Evolutionary conservation across 2,329 filamentous ascomycete species (phyloP).

Genomic region (Sordariomycetes sp.): DNA sequence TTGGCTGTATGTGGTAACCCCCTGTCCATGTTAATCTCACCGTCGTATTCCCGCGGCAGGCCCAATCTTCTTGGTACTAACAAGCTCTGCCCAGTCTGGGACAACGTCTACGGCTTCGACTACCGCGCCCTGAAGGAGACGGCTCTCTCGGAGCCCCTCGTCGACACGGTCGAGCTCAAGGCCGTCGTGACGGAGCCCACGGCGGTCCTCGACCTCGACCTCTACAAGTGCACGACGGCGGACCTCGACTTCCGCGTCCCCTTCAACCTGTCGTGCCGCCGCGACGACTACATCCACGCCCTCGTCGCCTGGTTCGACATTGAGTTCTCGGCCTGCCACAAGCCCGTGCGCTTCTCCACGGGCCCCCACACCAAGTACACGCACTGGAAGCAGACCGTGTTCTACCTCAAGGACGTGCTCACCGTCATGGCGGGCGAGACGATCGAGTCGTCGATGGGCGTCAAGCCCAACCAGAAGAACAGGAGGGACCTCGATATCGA

Average conservation of each 20-base stretch:
- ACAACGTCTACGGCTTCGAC: constrained; percentile 97
- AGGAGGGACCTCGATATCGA: constrained; percentile 87
- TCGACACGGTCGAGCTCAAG: constrained; percentile 96
- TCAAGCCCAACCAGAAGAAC: constrained; percentile 89
- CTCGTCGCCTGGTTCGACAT: constrained; percentile 99
- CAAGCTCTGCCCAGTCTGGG: constrained; percentile 64
- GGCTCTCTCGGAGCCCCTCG: constrained; percentile 86
- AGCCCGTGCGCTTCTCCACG: constrained; percentile 91
- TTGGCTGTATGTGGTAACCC: constrained; percentile 65
- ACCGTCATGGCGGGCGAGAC: constrained; percentile 82
- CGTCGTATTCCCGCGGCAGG: background rate
- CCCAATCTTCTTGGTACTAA: background rate
- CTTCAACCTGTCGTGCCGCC: constrained; percentile 64
- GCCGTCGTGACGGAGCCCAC: constrained; percentile 89
- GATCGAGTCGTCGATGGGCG: constrained; percentile 59
- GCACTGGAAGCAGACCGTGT: constrained; percentile 99
- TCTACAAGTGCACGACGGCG: constrained; percentile 74
- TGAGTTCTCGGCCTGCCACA: constrained; percentile 96
- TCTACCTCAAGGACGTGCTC: constrained; percentile 88
- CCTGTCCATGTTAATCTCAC: background rate
- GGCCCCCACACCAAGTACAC: constrained; percentile 98
- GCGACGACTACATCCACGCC: constrained; percentile 92
- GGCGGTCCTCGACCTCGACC: constrained; percentile 73
- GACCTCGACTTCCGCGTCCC: constrained; percentile 76
- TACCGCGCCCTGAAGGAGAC: constrained; percentile 89